Conservation (phyloP, 2,329 filamentous ascomycete genomes). For the Verticillium longisporum region DNA sequence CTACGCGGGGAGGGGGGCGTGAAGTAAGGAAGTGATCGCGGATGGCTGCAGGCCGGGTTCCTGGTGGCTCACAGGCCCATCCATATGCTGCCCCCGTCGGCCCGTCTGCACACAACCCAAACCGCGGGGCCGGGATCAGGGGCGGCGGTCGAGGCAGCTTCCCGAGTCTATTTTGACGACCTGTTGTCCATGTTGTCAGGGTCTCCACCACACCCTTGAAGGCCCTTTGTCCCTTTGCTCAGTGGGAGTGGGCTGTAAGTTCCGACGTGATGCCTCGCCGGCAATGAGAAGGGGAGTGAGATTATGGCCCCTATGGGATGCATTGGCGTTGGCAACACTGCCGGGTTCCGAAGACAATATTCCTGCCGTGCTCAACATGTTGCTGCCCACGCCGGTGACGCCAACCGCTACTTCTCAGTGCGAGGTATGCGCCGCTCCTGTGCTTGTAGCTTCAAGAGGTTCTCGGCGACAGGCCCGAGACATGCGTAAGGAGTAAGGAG, state of each 20-base stretch:
- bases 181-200: not conserved
- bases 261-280: not conserved
- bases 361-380: too few species aligned
- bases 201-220: too few species aligned
- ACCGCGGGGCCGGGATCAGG: slow-evolving; percentile 11
- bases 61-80: not conserved
- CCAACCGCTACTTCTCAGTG: not conserved
- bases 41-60: slow-evolving; percentile 3
- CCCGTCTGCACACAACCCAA: slow-evolving; percentile 11
- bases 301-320: too few species aligned
- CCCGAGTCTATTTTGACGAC: slow-evolving; percentile 12
- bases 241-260: not conserved
- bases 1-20: slow-evolving; percentile 3
- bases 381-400: too few species aligned
- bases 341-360: too few species aligned
- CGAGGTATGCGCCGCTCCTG: not conserved
- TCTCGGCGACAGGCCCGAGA: not conserved
- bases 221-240: not conserved
- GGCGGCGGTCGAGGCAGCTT: slow-evolving; percentile 3
- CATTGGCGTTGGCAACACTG: too few species aligned
- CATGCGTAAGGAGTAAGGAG: too few species aligned
- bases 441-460: not conserved
- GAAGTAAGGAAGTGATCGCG: not conserved
- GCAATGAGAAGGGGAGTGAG: not conserved
- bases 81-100: slow-evolving; percentile 1